Conservation (phyloP, 768 basidiomycete species). For the Filobasidium floriforme region DNA sequence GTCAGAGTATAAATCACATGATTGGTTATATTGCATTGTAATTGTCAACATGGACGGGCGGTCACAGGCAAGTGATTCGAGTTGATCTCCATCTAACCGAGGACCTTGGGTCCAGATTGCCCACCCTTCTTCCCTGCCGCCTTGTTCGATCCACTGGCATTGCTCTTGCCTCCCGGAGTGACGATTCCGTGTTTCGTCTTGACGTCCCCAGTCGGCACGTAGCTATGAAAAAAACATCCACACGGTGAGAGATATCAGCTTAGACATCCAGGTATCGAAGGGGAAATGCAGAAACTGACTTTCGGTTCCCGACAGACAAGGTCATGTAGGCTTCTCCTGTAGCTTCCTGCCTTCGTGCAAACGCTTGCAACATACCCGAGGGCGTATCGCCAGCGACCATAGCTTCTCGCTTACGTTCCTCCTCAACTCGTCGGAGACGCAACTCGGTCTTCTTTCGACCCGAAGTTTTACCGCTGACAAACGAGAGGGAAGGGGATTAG, state of each 20-base stretch:
- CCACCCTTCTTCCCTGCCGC: conserved; percentile 8
- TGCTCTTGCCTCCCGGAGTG: conserved; percentile 4
- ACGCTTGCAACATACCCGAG: conserved; percentile 86
- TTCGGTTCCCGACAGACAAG: conserved; percentile 83
- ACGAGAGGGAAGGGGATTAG: neutral
- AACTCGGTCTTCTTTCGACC: conserved; percentile 98
- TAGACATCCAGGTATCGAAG: too few species aligned
- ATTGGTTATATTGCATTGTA: too few species aligned
- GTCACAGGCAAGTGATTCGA: too few species aligned
- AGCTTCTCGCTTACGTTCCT: conserved; percentile 86
- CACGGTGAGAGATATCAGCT: neutral
- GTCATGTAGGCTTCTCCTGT: conserved; percentile 95
- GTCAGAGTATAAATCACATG: too few species aligned
- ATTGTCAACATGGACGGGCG: too few species aligned
- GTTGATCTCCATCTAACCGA: conserved; percentile 6
- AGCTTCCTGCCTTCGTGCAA: conserved; percentile 86
- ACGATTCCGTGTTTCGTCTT: conserved; percentile 7
- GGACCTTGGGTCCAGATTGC: conserved; percentile 16
- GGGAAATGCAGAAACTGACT: conserved; percentile 51
- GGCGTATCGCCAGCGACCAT: conserved; percentile 96
- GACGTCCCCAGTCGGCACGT: conserved; percentile 15
- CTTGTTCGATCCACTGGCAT: neutral
- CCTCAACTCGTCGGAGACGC: conserved; percentile 89
- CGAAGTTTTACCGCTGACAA: conserved; percentile 68
- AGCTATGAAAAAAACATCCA: neutral